These are phyloP conservation scores for Ophiosphaerella narmari DNA, from an alignment of 2,329 filamentous ascomycete species.

Conservation along the genomic window DNA sequence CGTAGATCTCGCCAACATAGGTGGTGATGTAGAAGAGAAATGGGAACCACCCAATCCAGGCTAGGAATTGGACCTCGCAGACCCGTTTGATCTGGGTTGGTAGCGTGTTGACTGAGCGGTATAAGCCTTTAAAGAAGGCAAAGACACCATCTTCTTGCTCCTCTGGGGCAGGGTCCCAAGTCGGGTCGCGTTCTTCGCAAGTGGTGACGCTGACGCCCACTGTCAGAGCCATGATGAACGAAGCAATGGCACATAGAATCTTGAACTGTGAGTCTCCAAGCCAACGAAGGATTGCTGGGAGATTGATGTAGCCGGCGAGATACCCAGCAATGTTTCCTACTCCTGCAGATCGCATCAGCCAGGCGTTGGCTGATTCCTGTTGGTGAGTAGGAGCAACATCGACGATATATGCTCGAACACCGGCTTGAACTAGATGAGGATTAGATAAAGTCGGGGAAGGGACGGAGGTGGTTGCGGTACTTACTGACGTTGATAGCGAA, in stretches of 20 bases:
- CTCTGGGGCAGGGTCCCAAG: slow-evolving; percentile 66
- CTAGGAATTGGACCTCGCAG: slow-evolving; percentile 67
- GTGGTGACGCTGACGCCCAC: slow-evolving; percentile 70
- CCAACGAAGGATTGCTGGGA: slow-evolving; percentile 75
- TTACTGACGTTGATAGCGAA: slow-evolving; percentile 91
- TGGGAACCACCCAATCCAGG: slow-evolving; percentile 95
- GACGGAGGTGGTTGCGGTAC: slow-evolving; percentile 22
- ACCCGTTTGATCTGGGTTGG: slow-evolving; percentile 83
- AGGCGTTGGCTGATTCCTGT: slow-evolving; percentile 91
- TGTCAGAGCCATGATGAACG: slow-evolving; percentile 70
- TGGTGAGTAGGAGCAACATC: slow-evolving; percentile 92
- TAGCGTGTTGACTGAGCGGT: slow-evolving; percentile 74
- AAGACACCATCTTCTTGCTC: slow-evolving; percentile 65
- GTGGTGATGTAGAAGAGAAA: slow-evolving; percentile 95
- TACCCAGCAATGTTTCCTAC: slow-evolving; percentile 91
- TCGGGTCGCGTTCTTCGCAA: slow-evolving; percentile 81
- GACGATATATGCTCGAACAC: slow-evolving; percentile 88
- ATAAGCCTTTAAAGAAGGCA: slow-evolving; percentile 78
- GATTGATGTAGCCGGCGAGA: slow-evolving; percentile 80
- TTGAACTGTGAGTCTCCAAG: slow-evolving; percentile 91
- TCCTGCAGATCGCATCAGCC: slow-evolving; percentile 85
- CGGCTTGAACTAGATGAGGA: slow-evolving; percentile 74
- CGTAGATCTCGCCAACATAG: slow-evolving; percentile 91
- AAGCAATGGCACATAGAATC: slow-evolving; percentile 84
- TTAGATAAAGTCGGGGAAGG: neutral